phyloP scores from a whole-genome alignment of 202 grass and related monocot species.

The Sporobolus alterniflorus region DNA sequence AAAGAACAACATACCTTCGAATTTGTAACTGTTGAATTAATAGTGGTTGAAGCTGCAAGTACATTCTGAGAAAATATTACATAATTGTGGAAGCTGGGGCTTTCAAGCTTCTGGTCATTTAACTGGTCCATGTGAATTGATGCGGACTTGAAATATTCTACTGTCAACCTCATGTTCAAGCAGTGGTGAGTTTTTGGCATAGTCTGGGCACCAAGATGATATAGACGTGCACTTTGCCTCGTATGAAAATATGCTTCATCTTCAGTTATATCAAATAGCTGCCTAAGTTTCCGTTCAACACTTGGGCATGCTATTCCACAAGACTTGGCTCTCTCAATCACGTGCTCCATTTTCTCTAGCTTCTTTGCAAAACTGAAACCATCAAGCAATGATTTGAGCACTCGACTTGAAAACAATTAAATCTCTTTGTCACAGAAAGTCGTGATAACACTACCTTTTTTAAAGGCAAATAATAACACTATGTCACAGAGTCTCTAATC shows the following conservation, averaged over 20 bases:
- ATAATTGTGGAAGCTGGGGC: slow-evolving; percentile 60
- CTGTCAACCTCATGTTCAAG: slow-evolving; percentile 82
- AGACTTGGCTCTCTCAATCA: slow-evolving; percentile 51
- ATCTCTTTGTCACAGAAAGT: too few species aligned
- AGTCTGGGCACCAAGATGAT: slow-evolving; percentile 83
- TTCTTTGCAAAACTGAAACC: slow-evolving; percentile 55
- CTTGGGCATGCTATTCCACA: slow-evolving; percentile 59
- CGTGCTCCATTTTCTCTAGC: slow-evolving; percentile 51
- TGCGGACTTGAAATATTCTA: slow-evolving; percentile 86
- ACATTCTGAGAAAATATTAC: slow-evolving; percentile 79
- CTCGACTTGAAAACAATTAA: too few species aligned
- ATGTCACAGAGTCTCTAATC: background rate
- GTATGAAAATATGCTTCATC: slow-evolving; percentile 94
- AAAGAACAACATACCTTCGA: slow-evolving; percentile 60
- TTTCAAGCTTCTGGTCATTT: slow-evolving; percentile 49
- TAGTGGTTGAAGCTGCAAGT: slow-evolving; percentile 81
- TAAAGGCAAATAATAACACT: too few species aligned
- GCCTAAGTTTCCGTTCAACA: slow-evolving; percentile 72
- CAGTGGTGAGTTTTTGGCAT: slow-evolving; percentile 91
- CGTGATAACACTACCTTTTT: background rate
- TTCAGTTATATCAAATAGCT: slow-evolving; percentile 85
- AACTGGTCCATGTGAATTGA: slow-evolving; percentile 12
- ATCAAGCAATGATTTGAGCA: too few species aligned
- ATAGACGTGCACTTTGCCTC: slow-evolving; percentile 85
- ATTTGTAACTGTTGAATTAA: slow-evolving; percentile 84